Conservation (phyloP, 2,329 filamentous ascomycete genomes). For the Monilinia vaccinii-corymbosi region DNA sequence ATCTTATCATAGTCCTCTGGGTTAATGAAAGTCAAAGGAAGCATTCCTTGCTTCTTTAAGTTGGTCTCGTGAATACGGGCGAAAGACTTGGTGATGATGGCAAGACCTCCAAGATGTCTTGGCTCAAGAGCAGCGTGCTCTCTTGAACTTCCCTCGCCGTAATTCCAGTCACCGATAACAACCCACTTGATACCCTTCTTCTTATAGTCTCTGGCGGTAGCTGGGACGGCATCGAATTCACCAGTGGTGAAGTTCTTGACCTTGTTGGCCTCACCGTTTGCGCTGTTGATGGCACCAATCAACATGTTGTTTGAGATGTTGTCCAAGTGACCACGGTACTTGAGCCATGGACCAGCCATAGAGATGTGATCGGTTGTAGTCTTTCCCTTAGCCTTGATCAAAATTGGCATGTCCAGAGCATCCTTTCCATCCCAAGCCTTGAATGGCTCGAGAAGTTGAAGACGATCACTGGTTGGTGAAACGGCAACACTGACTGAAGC, state of each 20-base stretch:
- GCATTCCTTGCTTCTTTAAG: conserved; percentile 99
- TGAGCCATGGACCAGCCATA: conserved; percentile 94
- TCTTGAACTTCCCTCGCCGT: conserved; percentile 94
- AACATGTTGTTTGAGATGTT: conserved; percentile 99
- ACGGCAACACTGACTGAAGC: conserved; percentile 67
- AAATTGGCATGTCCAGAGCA: conserved; percentile 70
- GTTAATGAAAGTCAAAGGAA: conserved; percentile 90
- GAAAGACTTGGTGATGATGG: conserved; percentile 92
- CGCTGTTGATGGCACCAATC: conserved; percentile 92
- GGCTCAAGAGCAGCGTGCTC: conserved; percentile 98
- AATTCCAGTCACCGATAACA: conserved; percentile 99
- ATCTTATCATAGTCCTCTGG: conserved; percentile 98
- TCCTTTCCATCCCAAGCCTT: conserved; percentile 87
- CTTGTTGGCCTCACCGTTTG: conserved; percentile 96
- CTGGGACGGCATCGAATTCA: conserved; percentile 80
- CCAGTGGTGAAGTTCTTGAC: conserved; percentile 82
- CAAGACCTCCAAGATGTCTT: conserved; percentile 90
- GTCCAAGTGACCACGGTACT: conserved; percentile 97
- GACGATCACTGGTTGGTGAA: conserved; percentile 82
- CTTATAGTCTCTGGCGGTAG: conserved; percentile 97
- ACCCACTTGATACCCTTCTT: conserved; percentile 93
- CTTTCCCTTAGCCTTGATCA: conserved; percentile 96
- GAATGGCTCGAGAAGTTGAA: conserved; percentile 87
- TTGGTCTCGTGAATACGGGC: conserved; percentile 99
- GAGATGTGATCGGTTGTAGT: conserved; percentile 97